Conservation (phyloP, 768 basidiomycete genomes). For the Vararia minispora region DNA sequence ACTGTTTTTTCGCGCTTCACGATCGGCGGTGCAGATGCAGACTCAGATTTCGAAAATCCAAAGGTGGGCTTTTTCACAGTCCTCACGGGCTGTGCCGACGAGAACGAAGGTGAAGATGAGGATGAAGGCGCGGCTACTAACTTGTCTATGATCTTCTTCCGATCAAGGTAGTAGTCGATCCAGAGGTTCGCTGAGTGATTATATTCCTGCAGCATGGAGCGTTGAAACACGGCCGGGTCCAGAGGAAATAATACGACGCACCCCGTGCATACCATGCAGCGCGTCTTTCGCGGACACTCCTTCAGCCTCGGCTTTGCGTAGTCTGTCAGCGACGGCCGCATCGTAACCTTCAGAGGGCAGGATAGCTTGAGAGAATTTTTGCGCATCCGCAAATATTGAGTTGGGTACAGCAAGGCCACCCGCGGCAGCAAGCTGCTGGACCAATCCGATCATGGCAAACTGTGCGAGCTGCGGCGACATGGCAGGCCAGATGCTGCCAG, state of each 20-base stretch:
- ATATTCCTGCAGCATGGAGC: constrained; percentile 23
- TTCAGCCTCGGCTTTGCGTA: too few relatives aligned
- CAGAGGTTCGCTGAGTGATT: constrained; percentile 47
- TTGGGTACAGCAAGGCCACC: too few relatives aligned
- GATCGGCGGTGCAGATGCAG: neutral
- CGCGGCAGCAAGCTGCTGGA: too few relatives aligned
- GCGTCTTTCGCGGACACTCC: too few relatives aligned
- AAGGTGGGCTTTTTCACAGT: constrained; percentile 31
- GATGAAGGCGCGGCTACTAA: constrained; percentile 10
- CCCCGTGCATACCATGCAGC: constrained; percentile 56
- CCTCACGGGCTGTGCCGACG: constrained; percentile 13
- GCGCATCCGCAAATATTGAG: too few relatives aligned
- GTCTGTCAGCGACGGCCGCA: too few relatives aligned
- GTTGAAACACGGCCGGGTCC: constrained; percentile 1
- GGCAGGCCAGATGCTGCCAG: too few relatives aligned
- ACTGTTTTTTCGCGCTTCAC: neutral
- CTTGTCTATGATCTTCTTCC: constrained; percentile 48
- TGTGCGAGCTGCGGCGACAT: too few relatives aligned
- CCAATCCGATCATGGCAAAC: too few relatives aligned
- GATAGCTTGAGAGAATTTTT: too few relatives aligned
- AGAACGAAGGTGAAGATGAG: neutral
- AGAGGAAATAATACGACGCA: constrained; percentile 22
- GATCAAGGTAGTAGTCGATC: constrained; percentile 75
- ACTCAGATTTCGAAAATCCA: neutral
- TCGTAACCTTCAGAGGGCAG: too few relatives aligned